phyloP scores from a whole-genome alignment of 306 rosid species.

The Cucurbita argyrosperma region DNA sequence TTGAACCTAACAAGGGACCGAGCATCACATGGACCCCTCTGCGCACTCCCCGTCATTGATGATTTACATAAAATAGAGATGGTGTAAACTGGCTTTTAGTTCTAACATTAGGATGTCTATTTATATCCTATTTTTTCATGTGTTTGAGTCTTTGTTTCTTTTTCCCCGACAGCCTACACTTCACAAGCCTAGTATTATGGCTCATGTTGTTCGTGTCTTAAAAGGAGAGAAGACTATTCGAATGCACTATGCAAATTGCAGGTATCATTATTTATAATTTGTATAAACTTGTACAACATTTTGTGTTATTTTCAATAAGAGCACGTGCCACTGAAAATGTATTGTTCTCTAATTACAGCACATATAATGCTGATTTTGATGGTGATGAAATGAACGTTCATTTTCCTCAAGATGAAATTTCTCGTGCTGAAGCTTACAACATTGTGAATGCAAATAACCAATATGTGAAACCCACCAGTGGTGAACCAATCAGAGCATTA shows the following conservation, averaged over 20 bases:
- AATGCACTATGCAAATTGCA: slow-evolving; percentile 81
- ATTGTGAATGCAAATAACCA: slow-evolving; percentile 91
- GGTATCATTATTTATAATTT: slow-evolving; percentile 7
- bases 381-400: slow-evolving; percentile 98
- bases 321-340: slow-evolving; percentile 2
- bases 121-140: background rate
- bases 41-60: background rate
- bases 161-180: slow-evolving; percentile 74
- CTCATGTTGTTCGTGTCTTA: slow-evolving; percentile 76
- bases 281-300: background rate
- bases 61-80: background rate
- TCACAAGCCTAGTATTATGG: slow-evolving; percentile 98
- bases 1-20: too few relatives aligned
- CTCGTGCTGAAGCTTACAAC: slow-evolving; percentile 93
- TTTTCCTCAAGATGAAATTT: slow-evolving; percentile 95
- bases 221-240: slow-evolving; percentile 94
- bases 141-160: background rate
- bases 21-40: too few relatives aligned
- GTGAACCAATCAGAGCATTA: slow-evolving; percentile 86
- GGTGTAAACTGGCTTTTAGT: background rate
- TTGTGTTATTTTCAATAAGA: background rate
- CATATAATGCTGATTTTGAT: slow-evolving; percentile 93
- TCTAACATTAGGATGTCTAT: background rate
- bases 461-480: slow-evolving; percentile 92
- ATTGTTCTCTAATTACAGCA: slow-evolving; percentile 30